Evolutionary conservation across 139 green algal species (phyloP), one percentile per base, ranked within the genome.

Genomic region (Trebouxia sp.): DNA sequence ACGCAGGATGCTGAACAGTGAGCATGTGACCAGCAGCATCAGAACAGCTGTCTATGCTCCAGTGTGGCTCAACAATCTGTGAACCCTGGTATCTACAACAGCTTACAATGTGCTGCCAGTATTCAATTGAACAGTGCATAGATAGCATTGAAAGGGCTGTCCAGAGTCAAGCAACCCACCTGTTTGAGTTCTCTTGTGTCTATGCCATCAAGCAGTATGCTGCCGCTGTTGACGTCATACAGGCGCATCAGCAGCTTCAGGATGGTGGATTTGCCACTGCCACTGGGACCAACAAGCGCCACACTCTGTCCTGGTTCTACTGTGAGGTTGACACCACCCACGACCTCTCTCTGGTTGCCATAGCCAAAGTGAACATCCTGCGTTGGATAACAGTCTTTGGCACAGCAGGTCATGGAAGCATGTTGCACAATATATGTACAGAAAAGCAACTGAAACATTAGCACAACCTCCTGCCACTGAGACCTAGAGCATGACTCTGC

Each of bases 321-420:
- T 0, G 3, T 77, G 6, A 94, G 74, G 51, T 28, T 84, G n/a
- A 94, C 76, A 1, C 89, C 89, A 17, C 70, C 78, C 28, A 94
- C 70, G 45, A 94, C 87, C 74, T 88, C 72, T 50, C 88, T 77
- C 22, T 56, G 88, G 15, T 42, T 48, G 28, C 62, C 75, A 85
- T 96, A 97, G 0, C 85, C 85, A 70, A 96, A 97, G 1, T 72
- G 30, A 9, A 97, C 92, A 74, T 92, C 84, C 30, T 89, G 53
- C n/a, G n/a, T n/a, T n/a, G n/a, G n/a, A n/a, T n/a, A n/a, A n/a
- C n/a, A n/a, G n/a, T n/a, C n/a, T n/a, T n/a, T n/a, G n/a, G n/a
- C 74, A 96, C 65, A 65, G 55, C 55, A 65, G 45, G 10, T 12
- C 20, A 26, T 3, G 47, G 20, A 14, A 53, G 1, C 47, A 14